Conservation (phyloP, 2,329 filamentous ascomycete genomes). For the Fusarium cicatricum region DNA sequence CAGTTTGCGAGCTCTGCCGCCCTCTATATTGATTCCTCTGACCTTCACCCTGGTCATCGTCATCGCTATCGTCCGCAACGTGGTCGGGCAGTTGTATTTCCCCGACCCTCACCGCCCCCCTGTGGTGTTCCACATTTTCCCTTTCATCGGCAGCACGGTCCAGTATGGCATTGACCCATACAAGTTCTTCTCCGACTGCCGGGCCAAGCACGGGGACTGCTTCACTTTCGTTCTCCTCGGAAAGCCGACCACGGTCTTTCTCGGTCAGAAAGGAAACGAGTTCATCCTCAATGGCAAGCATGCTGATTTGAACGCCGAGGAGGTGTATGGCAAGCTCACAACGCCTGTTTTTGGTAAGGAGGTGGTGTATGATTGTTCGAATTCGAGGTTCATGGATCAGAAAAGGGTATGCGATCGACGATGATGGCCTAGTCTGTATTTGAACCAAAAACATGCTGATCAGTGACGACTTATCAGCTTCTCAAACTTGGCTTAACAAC, state of each 20-base stretch:
- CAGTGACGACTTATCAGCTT: conserved; percentile 57
- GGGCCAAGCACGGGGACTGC: conserved; percentile 84
- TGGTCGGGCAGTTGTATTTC: conserved; percentile 80
- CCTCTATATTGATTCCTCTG: conserved; percentile 46
- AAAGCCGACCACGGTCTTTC: conserved; percentile 84
- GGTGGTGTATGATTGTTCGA: conserved; percentile 90
- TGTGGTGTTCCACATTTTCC: conserved; percentile 81
- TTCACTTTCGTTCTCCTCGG: conserved; percentile 90
- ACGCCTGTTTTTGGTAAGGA: conserved; percentile 79
- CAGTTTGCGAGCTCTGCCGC: conserved; percentile 11
- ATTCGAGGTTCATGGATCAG: conserved; percentile 92
- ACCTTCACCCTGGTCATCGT: conserved; percentile 54
- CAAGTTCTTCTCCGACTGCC: conserved; percentile 79
- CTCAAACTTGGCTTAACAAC: conserved; percentile 81
- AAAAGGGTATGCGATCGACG: conserved; percentile 73
- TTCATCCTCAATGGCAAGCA: conserved; percentile 92
- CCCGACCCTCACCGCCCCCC: conserved; percentile 83
- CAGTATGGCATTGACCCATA: conserved; percentile 95
- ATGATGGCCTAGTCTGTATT: not conserved
- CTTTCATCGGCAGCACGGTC: conserved; percentile 87
- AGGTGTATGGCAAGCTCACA: conserved; percentile 82
- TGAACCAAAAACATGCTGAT: not conserved
- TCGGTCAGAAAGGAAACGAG: conserved; percentile 84
- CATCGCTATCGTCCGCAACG: conserved; percentile 75
- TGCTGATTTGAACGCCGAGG: conserved; percentile 88